These are phyloP conservation scores for Eucalyptus sp. DNA, from an alignment of 345 rosid genomes.

Conservation along the genomic window DNA sequence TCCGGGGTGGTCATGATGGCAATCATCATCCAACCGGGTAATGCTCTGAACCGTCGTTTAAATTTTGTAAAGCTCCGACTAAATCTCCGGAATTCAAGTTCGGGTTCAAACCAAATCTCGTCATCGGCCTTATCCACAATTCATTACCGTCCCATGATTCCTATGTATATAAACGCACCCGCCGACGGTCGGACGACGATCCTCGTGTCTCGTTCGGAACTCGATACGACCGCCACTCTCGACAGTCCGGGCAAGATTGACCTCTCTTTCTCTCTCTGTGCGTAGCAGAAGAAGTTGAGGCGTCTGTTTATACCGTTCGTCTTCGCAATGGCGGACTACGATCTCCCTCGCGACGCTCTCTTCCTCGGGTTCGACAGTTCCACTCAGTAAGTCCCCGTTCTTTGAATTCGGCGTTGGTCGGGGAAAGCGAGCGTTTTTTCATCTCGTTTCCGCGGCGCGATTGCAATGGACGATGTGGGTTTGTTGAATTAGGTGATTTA, in stretches of 20 bases:
- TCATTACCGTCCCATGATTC: neutral
- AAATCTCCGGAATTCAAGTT: neutral
- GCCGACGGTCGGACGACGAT: neutral
- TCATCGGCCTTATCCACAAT: neutral
- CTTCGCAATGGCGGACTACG: slow-evolving; percentile 26
- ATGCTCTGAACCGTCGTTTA: neutral
- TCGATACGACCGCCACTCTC: neutral
- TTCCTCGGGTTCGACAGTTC: slow-evolving; percentile 93
- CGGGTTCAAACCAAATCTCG: neutral
- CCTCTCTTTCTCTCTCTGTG: neutral
- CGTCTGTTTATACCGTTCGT: neutral
- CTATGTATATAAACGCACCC: accelerated
- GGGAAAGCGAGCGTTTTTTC: neutral
- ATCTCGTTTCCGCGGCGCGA: neutral
- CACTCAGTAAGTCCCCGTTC: slow-evolving; percentile 50
- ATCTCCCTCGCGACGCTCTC: slow-evolving; percentile 60
- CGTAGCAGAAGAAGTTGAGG: neutral
- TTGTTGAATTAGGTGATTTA: neutral
- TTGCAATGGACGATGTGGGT: neutral
- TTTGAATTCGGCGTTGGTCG: neutral
- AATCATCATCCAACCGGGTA: neutral
- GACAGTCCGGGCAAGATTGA: neutral
- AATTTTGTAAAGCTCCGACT: neutral
- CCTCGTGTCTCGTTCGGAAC: neutral
- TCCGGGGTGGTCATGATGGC: neutral